Evolutionary conservation across 805 yeast species (phyloP), one percentile per base, ranked within the genome.

Genomic region (Ogataea nakhonphanomensis): DNA sequence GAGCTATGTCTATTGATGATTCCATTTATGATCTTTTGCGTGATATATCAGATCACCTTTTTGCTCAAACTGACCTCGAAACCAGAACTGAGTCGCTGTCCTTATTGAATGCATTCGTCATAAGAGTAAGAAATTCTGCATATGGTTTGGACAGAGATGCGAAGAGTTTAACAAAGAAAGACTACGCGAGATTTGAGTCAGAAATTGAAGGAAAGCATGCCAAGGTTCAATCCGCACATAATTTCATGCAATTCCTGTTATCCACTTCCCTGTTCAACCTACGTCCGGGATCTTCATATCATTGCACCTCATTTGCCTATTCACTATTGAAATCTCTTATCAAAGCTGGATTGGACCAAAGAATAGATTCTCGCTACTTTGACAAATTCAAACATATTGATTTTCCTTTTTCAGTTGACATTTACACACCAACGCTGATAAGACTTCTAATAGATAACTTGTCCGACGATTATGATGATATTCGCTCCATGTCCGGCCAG

Each of bases 401-500:
- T 22, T 75, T 69, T 52, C 79, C 81, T 7, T 78, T 73, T 53
- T 47, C 66, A 15, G 48, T 81, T 1, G 52, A 62, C 0, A 49
- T 84, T 1, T 75, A 69, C 46, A 53, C 60, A 13, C 49, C 50
- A 1, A 56, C 61, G 1, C 48, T 76, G 22, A 53, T 74, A 1
- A 63, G 80, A 35, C 53, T 77, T 7, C 61, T 89, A 37, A 58
- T 83, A 13, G 84, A 82, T 48, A 78, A 78, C 39, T 65, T 85
- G 7, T 65, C 79, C 23, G 82, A 83, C 56, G 81, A 83, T 45
- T 89, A 79, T 60, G 88, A 84, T 41, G 96, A 89, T 55, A 72
- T 90, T 13, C 71, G 98, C 44, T 67, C 69, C 4, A 41, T 55
- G 8, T 66, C 87, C 1, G 70, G 72, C 1, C 46, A 57, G 2